Base-by-base conservation (phyloP, 1,139 yeast species). In the Saccharomyces hybrid region DNA sequence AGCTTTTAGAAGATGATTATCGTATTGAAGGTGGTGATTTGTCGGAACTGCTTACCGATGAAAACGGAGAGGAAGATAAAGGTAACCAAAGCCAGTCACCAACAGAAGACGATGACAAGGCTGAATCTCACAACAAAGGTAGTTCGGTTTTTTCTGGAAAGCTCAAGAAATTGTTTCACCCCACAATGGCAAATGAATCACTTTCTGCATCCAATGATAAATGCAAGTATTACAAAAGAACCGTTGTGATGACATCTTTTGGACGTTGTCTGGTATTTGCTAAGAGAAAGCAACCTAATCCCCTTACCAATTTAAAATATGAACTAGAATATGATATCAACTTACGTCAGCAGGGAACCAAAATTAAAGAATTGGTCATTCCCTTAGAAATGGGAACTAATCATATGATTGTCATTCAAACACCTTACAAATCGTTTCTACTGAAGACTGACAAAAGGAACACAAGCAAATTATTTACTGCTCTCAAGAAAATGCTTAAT, bases 361-460 rank as follows among this genome's bases (percentile, higher is more conserved):
- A 50, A 21, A 49, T 70, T 2, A 67, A 64, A 55, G 72, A 69
- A 48, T 48, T 69, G 27, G 49, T 52, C 26, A 51, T 57, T 19
- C 59, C 58, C 31, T 47, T 50, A 51, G 56, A 31, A 46, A 50
- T 41, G 21, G 54, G 42, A 14, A 49, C n/a, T n/a, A 57, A 53
- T 19, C 60, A 59, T 38, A 54, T 56, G 14, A 58, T 67, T 24
- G 64, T 61, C 1, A 57, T 65, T 29, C 65, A 62, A 50, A 67
- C 72, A 3, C 71, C 71, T 3, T 66, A 61, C 53, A 61, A 65
- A 48, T 62, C 71, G 2, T 67, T 69, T 53, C 51, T 69, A 11
- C 55, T 69, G 44, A 55, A 58, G 46, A 55, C 64, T 47, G 31
- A 58, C 27, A 57, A 56, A 27, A 53, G 52, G 21, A 59, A 58